phyloP scores from a whole-genome alignment of 192 early-diverging fungal genomes.

The Linnemannia elongata region DNA sequence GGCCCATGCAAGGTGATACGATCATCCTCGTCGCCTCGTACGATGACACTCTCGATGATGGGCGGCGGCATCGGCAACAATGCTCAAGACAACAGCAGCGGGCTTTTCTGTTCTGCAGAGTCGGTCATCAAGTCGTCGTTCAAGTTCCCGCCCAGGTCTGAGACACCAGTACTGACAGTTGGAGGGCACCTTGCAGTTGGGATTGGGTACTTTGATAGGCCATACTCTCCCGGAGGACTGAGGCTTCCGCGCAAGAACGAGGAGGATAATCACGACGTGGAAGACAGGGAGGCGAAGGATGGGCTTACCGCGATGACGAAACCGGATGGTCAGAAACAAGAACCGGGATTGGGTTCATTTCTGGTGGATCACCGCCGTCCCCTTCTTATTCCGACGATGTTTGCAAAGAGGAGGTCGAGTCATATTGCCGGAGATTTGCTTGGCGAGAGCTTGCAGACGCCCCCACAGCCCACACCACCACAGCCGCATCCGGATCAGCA shows the following conservation, averaged over 20 bases:
- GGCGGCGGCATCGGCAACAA: background rate
- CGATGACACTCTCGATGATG: conserved; percentile 10
- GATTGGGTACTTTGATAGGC: background rate
- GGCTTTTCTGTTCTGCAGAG: conserved; percentile 6
- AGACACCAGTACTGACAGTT: background rate
- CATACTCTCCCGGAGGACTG: background rate
- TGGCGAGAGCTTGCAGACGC: background rate
- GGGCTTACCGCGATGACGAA: no score
- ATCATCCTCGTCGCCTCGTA: conserved; percentile 1
- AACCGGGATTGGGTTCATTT: background rate
- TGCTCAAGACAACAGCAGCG: background rate
- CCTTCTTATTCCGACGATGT: no score
- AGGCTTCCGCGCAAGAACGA: background rate
- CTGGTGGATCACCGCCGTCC: no score
- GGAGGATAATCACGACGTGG: background rate
- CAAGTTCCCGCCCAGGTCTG: conserved; percentile 16
- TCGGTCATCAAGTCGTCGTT: conserved; percentile 26
- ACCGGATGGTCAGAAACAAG: background rate
- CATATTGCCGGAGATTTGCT: background rate
- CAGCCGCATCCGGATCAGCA: background rate
- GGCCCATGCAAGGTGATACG: background rate
- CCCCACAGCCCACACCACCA: background rate
- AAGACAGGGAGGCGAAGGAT: background rate
- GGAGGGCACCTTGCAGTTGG: background rate
- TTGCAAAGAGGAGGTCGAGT: background rate